These are phyloP conservation scores for Zhuliangozyma blackwelliae DNA, from an alignment of 1,139 yeast genomes.

Conservation along the genomic window DNA sequence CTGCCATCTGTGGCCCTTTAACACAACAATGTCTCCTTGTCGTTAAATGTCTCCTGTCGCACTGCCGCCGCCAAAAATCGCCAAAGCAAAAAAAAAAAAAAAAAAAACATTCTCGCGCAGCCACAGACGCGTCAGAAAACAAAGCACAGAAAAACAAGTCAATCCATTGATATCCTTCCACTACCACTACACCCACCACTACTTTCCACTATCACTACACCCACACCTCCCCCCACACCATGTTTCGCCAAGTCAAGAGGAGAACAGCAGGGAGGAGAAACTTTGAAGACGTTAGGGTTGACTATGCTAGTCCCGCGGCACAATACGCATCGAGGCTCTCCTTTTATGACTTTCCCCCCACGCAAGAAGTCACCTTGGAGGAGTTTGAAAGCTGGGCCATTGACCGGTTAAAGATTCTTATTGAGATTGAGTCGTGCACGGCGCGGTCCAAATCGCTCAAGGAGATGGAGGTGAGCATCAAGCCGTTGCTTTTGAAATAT, in stretches of 20 bases:
- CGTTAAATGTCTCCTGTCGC: too few relatives aligned
- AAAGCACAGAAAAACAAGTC: too few relatives aligned
- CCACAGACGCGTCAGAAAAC: constrained; percentile 1
- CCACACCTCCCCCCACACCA: constrained; percentile 18
- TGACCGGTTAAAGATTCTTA: constrained; percentile 76
- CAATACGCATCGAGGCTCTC: constrained; percentile 40
- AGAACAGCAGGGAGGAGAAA: constrained; percentile 73
- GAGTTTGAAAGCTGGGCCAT: constrained; percentile 96
- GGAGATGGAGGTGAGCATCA: constrained; percentile 63
- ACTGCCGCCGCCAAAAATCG: too few relatives aligned
- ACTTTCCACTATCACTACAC: background rate
- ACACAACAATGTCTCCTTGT: too few relatives aligned
- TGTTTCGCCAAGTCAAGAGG: constrained; percentile 76
- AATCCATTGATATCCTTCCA: background rate
- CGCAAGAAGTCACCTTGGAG: constrained; percentile 80
- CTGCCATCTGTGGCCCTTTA: too few relatives aligned
- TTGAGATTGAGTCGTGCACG: constrained; percentile 76
- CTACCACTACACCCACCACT: background rate
- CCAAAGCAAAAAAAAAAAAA: too few relatives aligned
- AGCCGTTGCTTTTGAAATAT: constrained; percentile 59
- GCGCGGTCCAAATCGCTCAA: constrained; percentile 60
- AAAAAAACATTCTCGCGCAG: too few relatives aligned
- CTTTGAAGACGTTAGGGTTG: constrained; percentile 42
- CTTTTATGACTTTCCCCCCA: constrained; percentile 72
- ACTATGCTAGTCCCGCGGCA: constrained; percentile 29